These are phyloP conservation scores for Withania somnifera DNA, from an alignment of 305 asterid genomes.

Conservation along the genomic window DNA sequence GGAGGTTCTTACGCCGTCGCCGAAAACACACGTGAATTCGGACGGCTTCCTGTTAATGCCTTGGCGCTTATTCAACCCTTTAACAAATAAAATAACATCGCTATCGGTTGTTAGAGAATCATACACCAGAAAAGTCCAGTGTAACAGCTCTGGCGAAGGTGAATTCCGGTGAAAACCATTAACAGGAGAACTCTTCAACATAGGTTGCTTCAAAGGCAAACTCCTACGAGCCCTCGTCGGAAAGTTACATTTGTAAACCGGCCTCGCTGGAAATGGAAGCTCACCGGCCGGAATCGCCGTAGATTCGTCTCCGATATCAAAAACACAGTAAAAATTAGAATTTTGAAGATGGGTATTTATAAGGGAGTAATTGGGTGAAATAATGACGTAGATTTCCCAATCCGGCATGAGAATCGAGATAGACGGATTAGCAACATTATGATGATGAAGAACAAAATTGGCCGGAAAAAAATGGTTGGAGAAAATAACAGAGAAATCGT, in stretches of 20 bases:
- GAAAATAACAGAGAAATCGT: constrained; percentile 6
- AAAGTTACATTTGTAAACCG: constrained; percentile 33
- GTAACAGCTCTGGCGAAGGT: constrained; percentile 23
- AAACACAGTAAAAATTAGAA: constrained; percentile 24
- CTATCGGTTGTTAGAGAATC: constrained; percentile 55
- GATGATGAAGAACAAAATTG: background rate
- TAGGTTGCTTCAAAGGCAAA: constrained; percentile 42
- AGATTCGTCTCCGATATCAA: constrained; percentile 25
- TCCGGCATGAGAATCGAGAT: constrained; percentile 52
- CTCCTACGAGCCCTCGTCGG: constrained; percentile 40
- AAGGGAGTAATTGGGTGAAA: too few relatives aligned
- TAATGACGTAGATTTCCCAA: constrained; percentile 71
- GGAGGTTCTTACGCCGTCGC: constrained; percentile 39
- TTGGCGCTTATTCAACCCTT: constrained; percentile 58
- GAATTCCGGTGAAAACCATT: background rate
- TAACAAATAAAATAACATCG: constrained; percentile 67
- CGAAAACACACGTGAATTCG: constrained; percentile 56
- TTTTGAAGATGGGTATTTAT: background rate
- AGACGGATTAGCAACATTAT: background rate
- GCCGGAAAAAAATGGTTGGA: too few relatives aligned
- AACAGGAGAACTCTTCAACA: constrained; percentile 6
- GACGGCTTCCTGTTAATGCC: constrained; percentile 36
- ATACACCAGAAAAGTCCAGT: constrained; percentile 44
- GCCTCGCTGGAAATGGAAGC: constrained; percentile 44
- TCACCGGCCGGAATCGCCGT: constrained; percentile 37